These are phyloP conservation scores for Farysia itapuensis DNA, from an alignment of 1,284 basidiomycete species.

Conservation along the genomic window DNA sequence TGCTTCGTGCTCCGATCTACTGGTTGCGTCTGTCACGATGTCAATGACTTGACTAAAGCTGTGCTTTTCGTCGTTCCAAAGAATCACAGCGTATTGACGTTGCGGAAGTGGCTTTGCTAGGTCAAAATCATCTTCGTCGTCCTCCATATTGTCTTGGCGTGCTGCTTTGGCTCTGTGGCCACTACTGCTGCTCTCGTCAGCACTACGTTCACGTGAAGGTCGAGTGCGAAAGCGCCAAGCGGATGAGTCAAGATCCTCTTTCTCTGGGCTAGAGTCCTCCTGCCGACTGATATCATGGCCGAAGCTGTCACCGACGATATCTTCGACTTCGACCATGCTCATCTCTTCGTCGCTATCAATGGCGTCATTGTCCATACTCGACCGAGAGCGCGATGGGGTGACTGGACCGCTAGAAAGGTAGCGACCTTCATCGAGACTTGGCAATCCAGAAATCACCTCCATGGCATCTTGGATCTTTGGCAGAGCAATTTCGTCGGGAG, in stretches of 20 bases:
- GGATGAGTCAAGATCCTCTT: constrained; percentile 70
- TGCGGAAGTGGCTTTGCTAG: background rate
- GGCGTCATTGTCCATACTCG: constrained; percentile 5
- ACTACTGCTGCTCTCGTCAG: background rate
- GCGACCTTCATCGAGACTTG: constrained; percentile 13
- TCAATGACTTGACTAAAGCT: constrained; percentile 86
- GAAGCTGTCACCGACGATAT: constrained; percentile 26
- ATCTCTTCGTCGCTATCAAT: constrained; percentile 36
- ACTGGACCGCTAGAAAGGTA: background rate
- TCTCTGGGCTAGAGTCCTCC: constrained; percentile 1
- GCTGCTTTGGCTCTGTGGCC: background rate
- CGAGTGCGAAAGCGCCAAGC: constrained; percentile 17
- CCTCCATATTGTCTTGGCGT: background rate
- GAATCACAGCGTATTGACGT: constrained; percentile 73
- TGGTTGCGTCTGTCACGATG: constrained; percentile 59
- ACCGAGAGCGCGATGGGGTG: constrained; percentile 2
- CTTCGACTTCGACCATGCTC: constrained; percentile 34
- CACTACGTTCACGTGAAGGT: background rate
- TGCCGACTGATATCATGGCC: constrained; percentile 13
- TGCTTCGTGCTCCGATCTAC: constrained; percentile 61
- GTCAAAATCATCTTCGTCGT: background rate
- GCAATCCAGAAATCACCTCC: constrained; percentile 70
- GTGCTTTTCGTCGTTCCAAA: constrained; percentile 99
- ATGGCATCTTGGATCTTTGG: constrained; percentile 63
- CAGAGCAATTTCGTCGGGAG: constrained; percentile 75